Percentiles rank a stretch among this genome's conserved stretches.
Evolutionary conservation across 768 basidiomycete genomes (phyloP).

Genomic region (Tylopilus vinaceipallidus): DNA sequence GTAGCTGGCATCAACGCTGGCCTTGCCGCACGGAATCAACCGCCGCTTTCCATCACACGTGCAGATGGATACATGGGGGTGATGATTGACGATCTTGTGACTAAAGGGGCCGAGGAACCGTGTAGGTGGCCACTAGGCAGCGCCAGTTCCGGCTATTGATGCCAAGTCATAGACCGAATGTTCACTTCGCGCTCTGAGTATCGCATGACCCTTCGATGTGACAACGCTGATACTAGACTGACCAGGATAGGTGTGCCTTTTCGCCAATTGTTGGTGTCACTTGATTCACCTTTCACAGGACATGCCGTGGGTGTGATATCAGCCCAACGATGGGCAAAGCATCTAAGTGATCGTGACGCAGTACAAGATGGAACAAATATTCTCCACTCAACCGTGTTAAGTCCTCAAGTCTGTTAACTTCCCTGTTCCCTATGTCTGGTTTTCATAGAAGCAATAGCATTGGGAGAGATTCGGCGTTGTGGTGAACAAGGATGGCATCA

Average conservation of each 20-base stretch:
- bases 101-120: conserved; percentile 88
- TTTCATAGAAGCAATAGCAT: conserved; percentile 25
- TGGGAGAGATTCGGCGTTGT: conserved; percentile 44
- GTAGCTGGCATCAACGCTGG: conserved; percentile 90
- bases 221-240: conserved; percentile 84
- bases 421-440: not conserved
- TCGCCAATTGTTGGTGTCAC: not conserved
- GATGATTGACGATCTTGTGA: conserved; percentile 88
- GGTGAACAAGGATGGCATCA: conserved; percentile 41
- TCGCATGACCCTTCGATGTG: conserved; percentile 81
- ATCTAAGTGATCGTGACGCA: conserved; percentile 31
- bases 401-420: conserved; percentile 38
- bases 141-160: too few relatives aligned
- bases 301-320: conserved; percentile 41
- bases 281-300: conserved; percentile 28
- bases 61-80: conserved; percentile 88
- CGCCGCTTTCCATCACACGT: conserved; percentile 67
- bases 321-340: conserved; percentile 43
- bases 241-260: conserved; percentile 62
- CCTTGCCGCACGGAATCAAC: conserved; percentile 51
- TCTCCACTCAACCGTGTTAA: conserved; percentile 35
- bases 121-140: too few relatives aligned
- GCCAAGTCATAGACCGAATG: conserved; percentile 68
- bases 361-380: conserved; percentile 34
- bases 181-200: conserved; percentile 92